Base-by-base conservation (phyloP, 1,284 basidiomycete genomes). In the Cryptococcus sp. region DNA sequence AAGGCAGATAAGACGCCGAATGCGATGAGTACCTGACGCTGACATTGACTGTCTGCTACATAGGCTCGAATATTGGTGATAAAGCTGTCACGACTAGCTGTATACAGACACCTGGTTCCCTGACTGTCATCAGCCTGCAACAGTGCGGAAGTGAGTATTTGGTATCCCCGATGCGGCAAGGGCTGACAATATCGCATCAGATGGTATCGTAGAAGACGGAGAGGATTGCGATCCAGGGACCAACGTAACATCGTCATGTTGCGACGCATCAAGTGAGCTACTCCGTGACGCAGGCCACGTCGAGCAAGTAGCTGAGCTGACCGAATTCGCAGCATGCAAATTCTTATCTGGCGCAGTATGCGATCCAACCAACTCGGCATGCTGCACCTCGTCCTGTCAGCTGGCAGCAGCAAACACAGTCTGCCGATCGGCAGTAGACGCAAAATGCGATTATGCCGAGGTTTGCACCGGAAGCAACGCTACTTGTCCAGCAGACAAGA, bases 151-250 rank as follows among this genome's bases (percentile, higher is more conserved):
- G 71, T 75, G 59, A 71, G 74, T 73, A 17, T 17, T 5, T 19
- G 7, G 29, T 34, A 7, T 34, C 5, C 5, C 8, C 29, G 29
- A 34, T 34, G 29, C 13, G 29, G 13, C 29, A 4, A 34, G 29
- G 29, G 29, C 29, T 34, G 29, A 34, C 13, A 13, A 34, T 34
- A 7, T 34, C 29, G 29, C 29, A 10, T 34, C 53, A 76, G 73
- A 79, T 58, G 78, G 78, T 11, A 81, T 81, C 54, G 67, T 81
- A 10, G 81, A 83, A 55, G 75, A 74, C 13, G 83, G 89, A 46
- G 91, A 94, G 79, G 89, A 94, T 56, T 95, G 93, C 75, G 92
- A 95, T 75, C 91, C 92, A 0, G 92, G 92, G 39, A 73, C 78
- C 17, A 84, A 83, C 57, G 69, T 80, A 26, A 80, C 80, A 48